Evolutionary conservation across 345 rosid genomes (phyloP), one percentile per base, ranked within the genome.

Genomic region (Geranium brycei): DNA sequence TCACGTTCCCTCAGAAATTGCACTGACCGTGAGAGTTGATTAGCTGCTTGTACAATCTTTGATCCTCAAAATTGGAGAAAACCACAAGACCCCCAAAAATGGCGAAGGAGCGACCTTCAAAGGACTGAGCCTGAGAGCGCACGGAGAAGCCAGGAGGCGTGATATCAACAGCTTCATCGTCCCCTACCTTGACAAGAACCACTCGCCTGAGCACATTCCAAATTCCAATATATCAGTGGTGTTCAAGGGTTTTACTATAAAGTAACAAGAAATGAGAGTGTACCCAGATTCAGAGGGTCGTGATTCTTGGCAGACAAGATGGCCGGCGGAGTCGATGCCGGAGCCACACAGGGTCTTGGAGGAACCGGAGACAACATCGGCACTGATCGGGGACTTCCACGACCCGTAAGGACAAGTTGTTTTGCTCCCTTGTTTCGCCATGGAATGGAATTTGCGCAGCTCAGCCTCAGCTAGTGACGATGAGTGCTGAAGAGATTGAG

Each of bases 351-450:
- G 91, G 40, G 82, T 73, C 66, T 92, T 92, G 69, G 87, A 87
- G 61, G 91, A 69, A 12, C 97, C 96, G 35, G 97, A 85, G 69
- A 90, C 89, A 31, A 82, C 72, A 68, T 89, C 91, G 61, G 97
- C 90, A 16, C 96, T 83, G 75, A 92, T 83, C 6, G 96, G 98
- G 15, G 99, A 92, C 68, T 82, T 86, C 97, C 97, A 92, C 17
- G 97, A 84, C 64, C 99, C 99, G 18, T 83, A 92, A 7, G 96
- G 95, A 61, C 95, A 85, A 1, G 81, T 78, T 76, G 76, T 23
- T 23, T 23, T 23, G 28, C 28, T 23, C 28, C 2, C 28, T 23
- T 23, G 28, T 23, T 7, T 58, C 62, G 31, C 81, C 91, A 84
- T 83, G 6, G 75, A 31, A 23, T 31, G 68, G 58, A 60, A 47